Evolutionary conservation across 768 basidiomycete species (phyloP).

Genomic region (Naganishia friedmannii): DNA sequence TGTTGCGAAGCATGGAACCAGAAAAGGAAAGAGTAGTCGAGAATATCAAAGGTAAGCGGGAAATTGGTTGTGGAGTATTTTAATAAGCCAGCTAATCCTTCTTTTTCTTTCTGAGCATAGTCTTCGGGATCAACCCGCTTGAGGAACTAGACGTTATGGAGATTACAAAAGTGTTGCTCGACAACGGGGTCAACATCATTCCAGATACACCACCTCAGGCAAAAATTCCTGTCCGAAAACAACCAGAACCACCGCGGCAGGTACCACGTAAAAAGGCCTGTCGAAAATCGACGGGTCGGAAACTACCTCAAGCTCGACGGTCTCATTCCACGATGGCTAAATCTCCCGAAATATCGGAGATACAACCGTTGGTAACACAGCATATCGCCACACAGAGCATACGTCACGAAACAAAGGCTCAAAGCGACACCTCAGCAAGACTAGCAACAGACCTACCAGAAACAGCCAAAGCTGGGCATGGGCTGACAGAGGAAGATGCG

Average conservation of each 20-base stretch:
- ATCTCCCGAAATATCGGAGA: background rate
- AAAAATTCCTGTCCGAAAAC: background rate
- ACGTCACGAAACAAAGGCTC: no score
- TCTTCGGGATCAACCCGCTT: slow-evolving; percentile 17
- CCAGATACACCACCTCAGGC: background rate
- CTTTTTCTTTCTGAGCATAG: background rate
- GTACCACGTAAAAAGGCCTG: background rate
- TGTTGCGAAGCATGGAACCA: background rate
- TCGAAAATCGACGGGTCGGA: slow-evolving; percentile 14
- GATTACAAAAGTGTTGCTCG: slow-evolving; percentile 2
- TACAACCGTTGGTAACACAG: background rate
- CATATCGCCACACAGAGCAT: no score
- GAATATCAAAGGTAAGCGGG: background rate
- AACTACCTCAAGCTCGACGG: background rate
- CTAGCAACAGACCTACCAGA: background rate
- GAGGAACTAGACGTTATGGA: slow-evolving; percentile 13
- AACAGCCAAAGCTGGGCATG: background rate
- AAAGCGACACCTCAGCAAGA: no score
- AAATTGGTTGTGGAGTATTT: background rate
- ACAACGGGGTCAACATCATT: slow-evolving; percentile 8
- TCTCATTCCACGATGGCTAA: background rate
- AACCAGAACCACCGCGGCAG: background rate
- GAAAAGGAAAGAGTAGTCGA: slow-evolving; percentile 2
- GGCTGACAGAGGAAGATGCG: background rate
- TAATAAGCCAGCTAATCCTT: no score